Evolutionary conservation across 1,284 basidiomycete species (phyloP).

Genomic region (Cystobasidiaceae sp.): DNA sequence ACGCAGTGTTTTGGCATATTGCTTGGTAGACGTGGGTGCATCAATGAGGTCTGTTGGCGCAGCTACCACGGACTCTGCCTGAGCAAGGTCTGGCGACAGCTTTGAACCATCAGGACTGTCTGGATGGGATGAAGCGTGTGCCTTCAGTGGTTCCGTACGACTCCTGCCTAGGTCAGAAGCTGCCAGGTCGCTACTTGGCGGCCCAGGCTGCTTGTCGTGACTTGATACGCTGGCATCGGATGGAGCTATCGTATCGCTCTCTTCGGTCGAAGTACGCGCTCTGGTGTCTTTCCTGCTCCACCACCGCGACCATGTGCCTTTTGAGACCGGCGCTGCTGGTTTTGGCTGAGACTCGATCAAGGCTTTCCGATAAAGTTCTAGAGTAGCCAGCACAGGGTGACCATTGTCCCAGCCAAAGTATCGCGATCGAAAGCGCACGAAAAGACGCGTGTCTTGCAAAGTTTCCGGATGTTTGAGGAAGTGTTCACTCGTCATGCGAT

Average conservation of each 20-base stretch:
- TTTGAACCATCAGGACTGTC: too few relatives aligned
- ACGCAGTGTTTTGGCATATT: slow-evolving; percentile 87
- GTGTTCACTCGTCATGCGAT: slow-evolving; percentile 49
- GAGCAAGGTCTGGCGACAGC: slow-evolving; percentile 10
- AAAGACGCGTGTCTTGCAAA: slow-evolving; percentile 52
- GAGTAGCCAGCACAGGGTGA: slow-evolving; percentile 51
- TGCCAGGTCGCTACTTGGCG: too few relatives aligned
- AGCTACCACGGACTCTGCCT: not conserved
- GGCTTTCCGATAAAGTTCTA: slow-evolving; percentile 51
- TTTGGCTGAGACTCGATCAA: slow-evolving; percentile 41
- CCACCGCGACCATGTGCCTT: slow-evolving; percentile 37
- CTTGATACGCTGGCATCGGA: not conserved
- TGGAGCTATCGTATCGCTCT: not conserved
- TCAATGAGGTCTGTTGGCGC: slow-evolving; percentile 1
- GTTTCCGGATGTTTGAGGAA: slow-evolving; percentile 52
- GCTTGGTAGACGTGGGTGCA: slow-evolving; percentile 52
- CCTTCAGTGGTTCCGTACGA: too few relatives aligned
- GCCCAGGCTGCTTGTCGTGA: too few relatives aligned
- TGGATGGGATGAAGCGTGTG: too few relatives aligned
- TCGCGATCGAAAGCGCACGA: slow-evolving; percentile 50
- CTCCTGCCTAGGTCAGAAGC: too few relatives aligned
- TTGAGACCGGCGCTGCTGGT: slow-evolving; percentile 43
- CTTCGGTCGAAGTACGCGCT: slow-evolving; percentile 11
- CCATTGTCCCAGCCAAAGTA: slow-evolving; percentile 54
- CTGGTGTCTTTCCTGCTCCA: slow-evolving; percentile 38